Percentiles rank a stretch among this genome's conserved stretches.
phyloP scores from a whole-genome alignment of 805 yeast genomes.

The Blastobotrys attinorum region DNA sequence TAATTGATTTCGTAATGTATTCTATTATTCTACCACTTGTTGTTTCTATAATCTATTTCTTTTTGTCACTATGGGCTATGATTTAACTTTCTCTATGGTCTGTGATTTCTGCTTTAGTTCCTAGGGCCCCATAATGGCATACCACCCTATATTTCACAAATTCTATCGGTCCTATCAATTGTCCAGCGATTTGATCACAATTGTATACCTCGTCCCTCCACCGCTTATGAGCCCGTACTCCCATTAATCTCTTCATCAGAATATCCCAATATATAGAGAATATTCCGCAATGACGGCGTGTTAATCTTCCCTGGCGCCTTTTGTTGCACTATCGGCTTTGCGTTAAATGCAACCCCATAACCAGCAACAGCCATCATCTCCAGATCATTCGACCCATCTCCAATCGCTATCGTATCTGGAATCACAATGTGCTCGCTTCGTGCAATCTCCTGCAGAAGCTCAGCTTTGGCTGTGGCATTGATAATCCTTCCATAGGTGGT shows the following conservation, averaged over 20 bases:
- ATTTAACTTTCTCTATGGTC: too few species aligned
- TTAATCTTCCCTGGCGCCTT: slow-evolving; percentile 80
- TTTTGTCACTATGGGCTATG: too few species aligned
- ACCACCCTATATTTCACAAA: too few species aligned
- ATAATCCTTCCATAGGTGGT: slow-evolving; percentile 72
- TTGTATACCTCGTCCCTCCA: too few species aligned
- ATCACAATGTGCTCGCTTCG: slow-evolving; percentile 24
- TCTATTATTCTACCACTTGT: neutral
- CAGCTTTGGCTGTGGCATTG: slow-evolving; percentile 78
- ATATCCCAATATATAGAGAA: slow-evolving; percentile 69
- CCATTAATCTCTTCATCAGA: slow-evolving; percentile 13
- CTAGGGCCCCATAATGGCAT: too few species aligned
- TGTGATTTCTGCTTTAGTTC: too few species aligned
- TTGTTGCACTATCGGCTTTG: slow-evolving; percentile 84
- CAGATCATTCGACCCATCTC: slow-evolving; percentile 96
- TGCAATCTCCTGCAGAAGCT: slow-evolving; percentile 46
- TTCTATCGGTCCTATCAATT: too few species aligned
- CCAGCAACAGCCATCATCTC: slow-evolving; percentile 90
- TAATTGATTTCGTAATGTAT: neutral
- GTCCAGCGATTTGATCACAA: neutral
- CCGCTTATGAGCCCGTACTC: too few species aligned
- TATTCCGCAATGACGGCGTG: slow-evolving; percentile 61
- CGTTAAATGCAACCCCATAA: slow-evolving; percentile 94
- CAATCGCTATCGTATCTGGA: slow-evolving; percentile 67
- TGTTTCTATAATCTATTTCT: neutral